phyloP scores from a whole-genome alignment of 306 rosid genomes.

The Hippophae tibetana region DNA sequence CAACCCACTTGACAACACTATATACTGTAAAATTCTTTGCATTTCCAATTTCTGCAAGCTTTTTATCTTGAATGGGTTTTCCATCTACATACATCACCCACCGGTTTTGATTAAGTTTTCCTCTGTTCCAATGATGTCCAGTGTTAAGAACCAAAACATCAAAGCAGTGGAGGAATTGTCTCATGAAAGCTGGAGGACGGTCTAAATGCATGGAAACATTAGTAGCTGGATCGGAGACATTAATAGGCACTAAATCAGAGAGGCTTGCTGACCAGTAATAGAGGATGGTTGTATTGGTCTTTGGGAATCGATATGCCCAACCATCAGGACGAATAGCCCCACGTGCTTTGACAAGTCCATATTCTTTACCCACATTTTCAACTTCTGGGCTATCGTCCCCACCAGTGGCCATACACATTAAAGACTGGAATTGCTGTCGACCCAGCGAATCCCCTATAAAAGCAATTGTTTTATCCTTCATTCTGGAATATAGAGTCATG shows the following conservation, averaged over 20 bases:
- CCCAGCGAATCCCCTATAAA: conserved; percentile 87
- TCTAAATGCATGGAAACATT: conserved; percentile 88
- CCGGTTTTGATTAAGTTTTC: conserved; percentile 60
- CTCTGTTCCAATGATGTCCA: conserved; percentile 94
- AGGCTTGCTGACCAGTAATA: conserved; percentile 95
- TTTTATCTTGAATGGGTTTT: conserved; percentile 45
- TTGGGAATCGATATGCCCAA: conserved; percentile 78
- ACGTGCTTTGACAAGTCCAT: conserved; percentile 59
- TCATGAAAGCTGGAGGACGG: conserved; percentile 75
- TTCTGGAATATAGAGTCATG: conserved; percentile 42
- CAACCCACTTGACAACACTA: conserved; percentile 64
- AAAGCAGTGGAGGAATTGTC: conserved; percentile 47
- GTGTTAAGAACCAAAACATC: conserved; percentile 84
- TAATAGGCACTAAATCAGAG: conserved; percentile 60
- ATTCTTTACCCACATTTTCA: conserved; percentile 59
- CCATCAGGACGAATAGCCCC: conserved; percentile 93
- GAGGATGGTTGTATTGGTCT: conserved; percentile 73
- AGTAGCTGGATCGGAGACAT: conserved; percentile 33
- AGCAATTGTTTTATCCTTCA: conserved; percentile 88
- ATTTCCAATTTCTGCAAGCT: conserved; percentile 34
- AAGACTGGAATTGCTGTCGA: conserved; percentile 84
- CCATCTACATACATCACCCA: conserved; percentile 82
- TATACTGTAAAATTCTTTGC: conserved; percentile 72
- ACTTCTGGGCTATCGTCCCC: conserved; percentile 65
- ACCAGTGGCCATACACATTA: conserved; percentile 84